Base-by-base conservation (phyloP, 2,329 filamentous ascomycete genomes). In the Colletotrichum zoysiae region DNA sequence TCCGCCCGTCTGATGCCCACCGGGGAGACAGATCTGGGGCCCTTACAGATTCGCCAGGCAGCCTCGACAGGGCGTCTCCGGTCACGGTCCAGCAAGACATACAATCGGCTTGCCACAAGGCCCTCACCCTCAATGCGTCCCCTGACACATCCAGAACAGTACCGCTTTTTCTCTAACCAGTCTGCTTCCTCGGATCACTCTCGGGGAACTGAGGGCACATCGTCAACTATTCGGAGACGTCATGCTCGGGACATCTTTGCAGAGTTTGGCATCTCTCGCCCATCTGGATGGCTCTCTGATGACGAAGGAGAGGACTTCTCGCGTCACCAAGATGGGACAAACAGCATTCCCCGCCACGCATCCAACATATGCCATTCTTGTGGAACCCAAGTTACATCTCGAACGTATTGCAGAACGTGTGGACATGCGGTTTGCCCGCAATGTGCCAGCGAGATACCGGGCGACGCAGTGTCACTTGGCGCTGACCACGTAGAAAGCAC, bases 301-400 rank as follows among this genome's bases (percentile, higher is more conserved):
- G 80, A 82, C n/a, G 80, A 80, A 73, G 74, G 76, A 38, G 73
- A 76, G 56, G 70, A 70, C 48, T 58, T 55, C 30, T 71, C 64
- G 64, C 72, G 61, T n/a, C 60, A 65, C 4, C 76, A 78, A 71
- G 80, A 81, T 76, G 79, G 80, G 8, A 69, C 71, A 56, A 80
- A 78, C 69, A 75, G 76, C 73, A 77, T 74, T 66, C 75, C 76
- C 66, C 76, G 68, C 70, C 73, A 74, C 69, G 76, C 73, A 55
- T 76, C 77, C 51, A 83, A 81, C 64, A 77, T 84, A 35, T 89
- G 87, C 71, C 87, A 89, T 74, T 78, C 86, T 12, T 90, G 87
- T 74, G 83, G 83, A 16, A 81, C 82, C 56, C 79, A 78, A 51
- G 81, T 84, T 48, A 79, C 76, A 56, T 78, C 80, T 16, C 78